These are phyloP conservation scores for Dujonia santamariae DNA, from an alignment of 1,139 yeast genomes.

Conservation along the genomic window DNA sequence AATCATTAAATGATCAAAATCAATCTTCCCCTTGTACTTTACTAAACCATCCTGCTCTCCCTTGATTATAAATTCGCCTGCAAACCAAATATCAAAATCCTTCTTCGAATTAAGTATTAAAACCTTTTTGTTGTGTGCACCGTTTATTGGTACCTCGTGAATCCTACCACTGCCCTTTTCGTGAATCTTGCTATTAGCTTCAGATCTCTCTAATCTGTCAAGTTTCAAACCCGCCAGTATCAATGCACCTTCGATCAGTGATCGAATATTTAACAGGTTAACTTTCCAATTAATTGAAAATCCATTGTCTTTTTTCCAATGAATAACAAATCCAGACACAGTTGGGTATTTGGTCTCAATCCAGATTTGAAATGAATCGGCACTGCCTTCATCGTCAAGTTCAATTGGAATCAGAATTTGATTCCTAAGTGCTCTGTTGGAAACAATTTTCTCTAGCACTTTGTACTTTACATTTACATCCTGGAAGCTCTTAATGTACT, in stretches of 20 bases:
- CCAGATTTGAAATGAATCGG: constrained; percentile 26
- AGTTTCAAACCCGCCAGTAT: constrained; percentile 23
- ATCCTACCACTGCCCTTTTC: constrained; percentile 23
- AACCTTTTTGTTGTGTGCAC: constrained; percentile 6
- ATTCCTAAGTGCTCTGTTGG: constrained; percentile 19
- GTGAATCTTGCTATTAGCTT: constrained; percentile 20
- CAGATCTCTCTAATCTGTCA: constrained; percentile 22
- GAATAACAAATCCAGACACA: constrained; percentile 28
- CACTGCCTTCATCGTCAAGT: constrained; percentile 10
- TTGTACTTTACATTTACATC: constrained; percentile 23
- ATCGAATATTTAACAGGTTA: constrained; percentile 22
- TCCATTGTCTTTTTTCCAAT: constrained; percentile 4
- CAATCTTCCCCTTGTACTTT: constrained; percentile 28
- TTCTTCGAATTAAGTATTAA: constrained; percentile 14
- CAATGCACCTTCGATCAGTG: constrained; percentile 19
- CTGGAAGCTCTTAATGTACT: constrained; percentile 15
- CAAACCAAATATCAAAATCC: constrained; percentile 22
- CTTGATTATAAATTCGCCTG: constrained; percentile 20
- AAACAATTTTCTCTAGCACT: constrained; percentile 27
- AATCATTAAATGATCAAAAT: constrained; percentile 29
- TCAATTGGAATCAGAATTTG: constrained; percentile 28
- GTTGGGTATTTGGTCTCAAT: constrained; percentile 27
- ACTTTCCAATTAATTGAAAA: constrained; percentile 20
- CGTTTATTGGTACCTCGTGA: constrained; percentile 20
- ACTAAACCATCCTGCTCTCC: constrained; percentile 8